phyloP scores from a whole-genome alignment of 2,329 filamentous ascomycete species.

The Mycosphaerella sp. region DNA sequence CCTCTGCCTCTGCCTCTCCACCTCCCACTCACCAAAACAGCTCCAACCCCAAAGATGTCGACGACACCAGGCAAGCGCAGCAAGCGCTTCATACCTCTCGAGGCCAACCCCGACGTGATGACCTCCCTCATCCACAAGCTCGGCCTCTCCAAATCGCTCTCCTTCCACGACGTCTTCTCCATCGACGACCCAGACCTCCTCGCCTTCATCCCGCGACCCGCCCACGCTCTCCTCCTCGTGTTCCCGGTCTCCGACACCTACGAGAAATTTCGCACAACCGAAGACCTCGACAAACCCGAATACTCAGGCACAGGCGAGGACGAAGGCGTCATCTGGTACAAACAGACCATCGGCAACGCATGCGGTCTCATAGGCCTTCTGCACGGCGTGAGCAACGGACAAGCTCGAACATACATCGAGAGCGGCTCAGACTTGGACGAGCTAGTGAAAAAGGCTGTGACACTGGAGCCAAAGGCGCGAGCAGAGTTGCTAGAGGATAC shows the following conservation, averaged over 20 bases:
- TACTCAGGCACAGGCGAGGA: conserved; percentile 62
- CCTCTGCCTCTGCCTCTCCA: background rate
- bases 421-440: conserved; percentile 54
- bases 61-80: conserved; percentile 6
- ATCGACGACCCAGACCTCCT: conserved; percentile 81
- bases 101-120: conserved; percentile 84
- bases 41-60: conserved; percentile 1
- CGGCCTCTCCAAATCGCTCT: conserved; percentile 69
- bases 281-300: conserved; percentile 59
- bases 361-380: conserved; percentile 86
- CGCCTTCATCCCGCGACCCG: conserved; percentile 79
- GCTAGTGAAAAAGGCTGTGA: conserved; percentile 64
- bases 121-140: conserved; percentile 74
- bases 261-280: conserved; percentile 65
- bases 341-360: conserved; percentile 88
- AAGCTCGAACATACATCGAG: conserved; percentile 56
- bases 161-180: conserved; percentile 86
- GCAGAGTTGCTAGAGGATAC: conserved; percentile 72
- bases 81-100: conserved; percentile 33
- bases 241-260: conserved; percentile 79
- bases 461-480: conserved; percentile 59
- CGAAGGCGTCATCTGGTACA: conserved; percentile 88
- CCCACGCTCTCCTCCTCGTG: conserved; percentile 81
- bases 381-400: conserved; percentile 75
- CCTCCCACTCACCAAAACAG: background rate